Base-by-base conservation (phyloP, 306 rosid genomes). In the Acacia melanoxylon region DNA sequence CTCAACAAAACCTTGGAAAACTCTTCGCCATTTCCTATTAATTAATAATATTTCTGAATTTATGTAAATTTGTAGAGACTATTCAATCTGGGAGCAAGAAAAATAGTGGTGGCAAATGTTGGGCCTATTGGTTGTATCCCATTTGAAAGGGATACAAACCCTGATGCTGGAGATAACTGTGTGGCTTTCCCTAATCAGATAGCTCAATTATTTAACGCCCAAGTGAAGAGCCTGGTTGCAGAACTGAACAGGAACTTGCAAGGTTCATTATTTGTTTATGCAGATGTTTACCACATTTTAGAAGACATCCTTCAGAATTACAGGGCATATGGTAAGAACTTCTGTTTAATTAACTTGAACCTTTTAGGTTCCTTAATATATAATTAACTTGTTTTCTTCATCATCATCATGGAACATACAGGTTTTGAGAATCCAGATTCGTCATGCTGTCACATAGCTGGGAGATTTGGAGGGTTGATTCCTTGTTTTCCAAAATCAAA, bases 101-200 rank as follows among this genome's bases (percentile, higher is more conserved):
- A 83, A 80, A 46, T 92, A 49, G 75, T 91, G 45, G 94, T 92
- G 84, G 82, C 82, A 54, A 92, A 91, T 78, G 89, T 94, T 58
- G 97, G 97, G 74, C 94, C 97, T 15, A 89, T 91, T 49, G 98
- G 98, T 58, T 92, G 97, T 66, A 92, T 91, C 72, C 97, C 98
- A 19, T 81, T 11, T 74, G 82, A 91, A 75, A 89, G 98, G 74
- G 97, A 94, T 37, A 6, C 68, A 78, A 85, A 91, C 76, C 92
- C 84, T 51, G 25, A 4, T 62, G 86, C 89, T 54, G 94, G 89
- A 49, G 85, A 84, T 51, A 65, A 24, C 42, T 92, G 98, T 67
- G 89, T 73, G 3, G 66, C 49, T 77, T 82, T 88, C 41, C 77
- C 93, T 1, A 94, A 92, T 80, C 87, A 85, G 74, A 40, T 92